phyloP scores from a whole-genome alignment of 2,329 filamentous ascomycete genomes.

The Dothistroma septosporum region DNA sequence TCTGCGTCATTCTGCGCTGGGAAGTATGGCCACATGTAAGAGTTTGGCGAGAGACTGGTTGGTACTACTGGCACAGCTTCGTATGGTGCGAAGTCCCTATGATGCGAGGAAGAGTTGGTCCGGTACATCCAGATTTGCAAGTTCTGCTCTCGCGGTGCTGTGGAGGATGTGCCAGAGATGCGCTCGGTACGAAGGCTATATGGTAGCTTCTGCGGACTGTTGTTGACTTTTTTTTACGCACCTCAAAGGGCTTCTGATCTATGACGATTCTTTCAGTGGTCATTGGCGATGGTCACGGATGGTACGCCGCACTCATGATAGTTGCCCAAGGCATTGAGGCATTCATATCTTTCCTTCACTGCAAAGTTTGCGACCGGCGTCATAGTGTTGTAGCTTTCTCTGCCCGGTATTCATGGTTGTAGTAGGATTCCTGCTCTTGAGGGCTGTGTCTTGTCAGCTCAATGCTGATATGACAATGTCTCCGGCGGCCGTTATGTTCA shows the following conservation, averaged over 20 bases:
- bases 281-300: not conserved
- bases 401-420: no score
- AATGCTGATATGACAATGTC: not conserved
- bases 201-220: slow-evolving; percentile 74
- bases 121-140: slow-evolving; percentile 56
- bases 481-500: not conserved
- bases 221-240: slow-evolving; percentile 67
- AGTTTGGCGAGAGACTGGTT: slow-evolving; percentile 11
- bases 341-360: slow-evolving; percentile 64
- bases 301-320: slow-evolving; percentile 57
- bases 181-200: slow-evolving; percentile 74
- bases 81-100: slow-evolving; percentile 9
- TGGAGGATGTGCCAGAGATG: slow-evolving; percentile 55
- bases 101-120: slow-evolving; percentile 37
- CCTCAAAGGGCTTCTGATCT: slow-evolving; percentile 66
- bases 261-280: not conserved
- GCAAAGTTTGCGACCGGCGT: slow-evolving; percentile 57
- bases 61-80: slow-evolving; percentile 6
- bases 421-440: not conserved
- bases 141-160: slow-evolving; percentile 51
- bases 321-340: slow-evolving; percentile 71
- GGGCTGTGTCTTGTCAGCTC: not conserved
- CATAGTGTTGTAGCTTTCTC: no score
- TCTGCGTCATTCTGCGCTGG: slow-evolving; percentile 46
- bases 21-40: slow-evolving; percentile 18